These are phyloP conservation scores for Coccomyxa subellipsoidea DNA, from an alignment of 163 green algal species.

Conservation along the genomic window DNA sequence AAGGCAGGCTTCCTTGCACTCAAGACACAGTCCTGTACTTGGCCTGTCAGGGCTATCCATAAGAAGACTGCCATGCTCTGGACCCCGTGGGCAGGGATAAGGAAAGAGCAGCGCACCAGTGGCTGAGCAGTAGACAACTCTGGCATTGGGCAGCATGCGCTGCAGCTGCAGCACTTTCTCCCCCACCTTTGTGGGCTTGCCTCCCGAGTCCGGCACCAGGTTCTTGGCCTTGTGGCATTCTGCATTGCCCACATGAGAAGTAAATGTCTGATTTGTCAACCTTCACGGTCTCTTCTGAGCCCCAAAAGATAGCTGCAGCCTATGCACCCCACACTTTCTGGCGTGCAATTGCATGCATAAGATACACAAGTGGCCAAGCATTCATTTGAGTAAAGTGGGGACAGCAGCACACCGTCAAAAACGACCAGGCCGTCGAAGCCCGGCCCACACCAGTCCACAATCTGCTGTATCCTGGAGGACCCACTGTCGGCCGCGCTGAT, in stretches of 20 bases:
- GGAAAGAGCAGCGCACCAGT: constrained; percentile 34
- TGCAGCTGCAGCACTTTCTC: constrained; percentile 53
- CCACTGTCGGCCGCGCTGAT: constrained; percentile 34
- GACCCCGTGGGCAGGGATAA: too few species aligned
- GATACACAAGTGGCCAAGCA: neutral
- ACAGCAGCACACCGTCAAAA: constrained; percentile 44
- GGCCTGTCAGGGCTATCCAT: too few species aligned
- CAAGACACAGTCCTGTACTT: too few species aligned
- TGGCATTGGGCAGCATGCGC: constrained; percentile 45
- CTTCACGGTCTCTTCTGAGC: neutral
- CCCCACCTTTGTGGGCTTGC: constrained; percentile 38
- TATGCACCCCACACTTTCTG: too few species aligned
- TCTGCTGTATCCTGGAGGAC: constrained; percentile 37
- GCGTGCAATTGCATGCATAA: neutral
- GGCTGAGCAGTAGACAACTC: constrained; percentile 63
- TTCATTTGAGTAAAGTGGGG: neutral
- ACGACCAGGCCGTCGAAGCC: constrained; percentile 49
- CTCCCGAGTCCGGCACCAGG: constrained; percentile 34
- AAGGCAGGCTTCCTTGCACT: too few species aligned
- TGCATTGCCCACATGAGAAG: neutral
- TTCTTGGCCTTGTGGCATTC: constrained; percentile 55
- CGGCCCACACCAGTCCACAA: constrained; percentile 43
- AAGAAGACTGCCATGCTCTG: too few species aligned
- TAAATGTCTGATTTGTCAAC: neutral
- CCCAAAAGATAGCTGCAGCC: too few species aligned